phyloP scores from a whole-genome alignment of 2,329 filamentous ascomycete species.

The Plenodomus lindquistii region DNA sequence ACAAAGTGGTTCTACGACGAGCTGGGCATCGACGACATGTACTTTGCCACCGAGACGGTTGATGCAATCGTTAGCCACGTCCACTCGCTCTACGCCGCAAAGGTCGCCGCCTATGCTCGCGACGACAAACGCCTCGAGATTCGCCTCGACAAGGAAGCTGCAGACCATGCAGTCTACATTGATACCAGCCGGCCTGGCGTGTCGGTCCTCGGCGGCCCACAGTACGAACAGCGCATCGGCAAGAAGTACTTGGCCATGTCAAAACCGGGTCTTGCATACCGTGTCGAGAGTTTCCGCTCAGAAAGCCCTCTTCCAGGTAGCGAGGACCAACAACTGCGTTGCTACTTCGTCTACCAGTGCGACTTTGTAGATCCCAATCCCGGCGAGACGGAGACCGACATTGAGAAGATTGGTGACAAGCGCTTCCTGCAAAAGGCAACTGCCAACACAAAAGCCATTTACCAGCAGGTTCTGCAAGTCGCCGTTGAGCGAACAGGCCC shows the following conservation, averaged over 20 bases:
- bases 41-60: conserved; percentile 88
- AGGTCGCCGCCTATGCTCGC: conserved; percentile 89
- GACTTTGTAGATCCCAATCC: conserved; percentile 80
- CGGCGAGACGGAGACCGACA: conserved; percentile 75
- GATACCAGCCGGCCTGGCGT: conserved; percentile 92
- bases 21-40: conserved; percentile 97
- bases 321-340: conserved; percentile 82
- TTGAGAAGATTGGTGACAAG: conserved; percentile 90
- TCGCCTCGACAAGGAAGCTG: conserved; percentile 89
- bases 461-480: conserved; percentile 88
- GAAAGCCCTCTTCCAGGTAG: conserved; percentile 75
- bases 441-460: conserved; percentile 91
- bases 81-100: conserved; percentile 94
- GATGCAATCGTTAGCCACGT: conserved; percentile 91
- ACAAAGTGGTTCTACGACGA: conserved; percentile 97
- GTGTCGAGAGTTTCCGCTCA: conserved; percentile 96
- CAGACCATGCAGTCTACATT: conserved; percentile 96
- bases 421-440: conserved; percentile 96
- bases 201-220: conserved; percentile 75
- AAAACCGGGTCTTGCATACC: conserved; percentile 72
- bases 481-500: conserved; percentile 85
- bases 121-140: conserved; percentile 96
- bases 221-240: conserved; percentile 92
- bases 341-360: conserved; percentile 99
- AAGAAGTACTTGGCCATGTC: conserved; percentile 90